Evolutionary conservation across 495 filamentous ascomycete species (phyloP).

Genomic region (Xylaria palmicola): DNA sequence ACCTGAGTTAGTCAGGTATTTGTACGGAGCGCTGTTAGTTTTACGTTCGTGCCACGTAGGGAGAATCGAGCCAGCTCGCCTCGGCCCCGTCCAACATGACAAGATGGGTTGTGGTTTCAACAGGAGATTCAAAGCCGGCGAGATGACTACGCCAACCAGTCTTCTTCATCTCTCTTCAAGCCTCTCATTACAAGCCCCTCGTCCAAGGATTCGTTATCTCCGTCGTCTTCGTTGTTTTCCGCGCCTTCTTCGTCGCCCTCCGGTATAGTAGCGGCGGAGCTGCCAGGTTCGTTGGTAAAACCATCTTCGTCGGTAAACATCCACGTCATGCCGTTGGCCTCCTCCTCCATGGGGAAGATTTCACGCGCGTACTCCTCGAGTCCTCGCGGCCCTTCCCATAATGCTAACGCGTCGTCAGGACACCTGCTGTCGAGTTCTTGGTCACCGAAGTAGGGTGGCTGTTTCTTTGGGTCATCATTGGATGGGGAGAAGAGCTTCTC

Average conservation of each 20-base stretch:
- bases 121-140: not conserved
- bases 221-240: conserved; percentile 25
- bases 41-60: not conserved
- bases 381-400: conserved; percentile 90
- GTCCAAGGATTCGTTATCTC: conserved; percentile 41
- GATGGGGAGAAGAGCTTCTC: conserved; percentile 61
- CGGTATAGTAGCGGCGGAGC: conserved; percentile 15
- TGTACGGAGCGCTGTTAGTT: not conserved
- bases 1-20: not conserved
- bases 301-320: conserved; percentile 58
- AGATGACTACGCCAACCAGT: conserved; percentile 45
- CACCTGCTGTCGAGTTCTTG: conserved; percentile 55
- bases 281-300: not conserved
- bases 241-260: conserved; percentile 28
- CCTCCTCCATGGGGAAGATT: conserved; percentile 91
- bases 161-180: conserved; percentile 49
- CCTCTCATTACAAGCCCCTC: conserved; percentile 51
- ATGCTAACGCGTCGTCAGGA: conserved; percentile 67
- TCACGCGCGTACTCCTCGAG: conserved; percentile 96
- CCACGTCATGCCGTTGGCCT: conserved; percentile 89
- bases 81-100: not conserved
- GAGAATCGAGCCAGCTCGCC: no score
- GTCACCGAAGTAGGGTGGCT: conserved; percentile 57
- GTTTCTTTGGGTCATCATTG: conserved; percentile 52
- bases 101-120: not conserved